Base-by-base conservation (phyloP, 2,329 filamentous ascomycete genomes). In the Sarocladium strictum region DNA sequence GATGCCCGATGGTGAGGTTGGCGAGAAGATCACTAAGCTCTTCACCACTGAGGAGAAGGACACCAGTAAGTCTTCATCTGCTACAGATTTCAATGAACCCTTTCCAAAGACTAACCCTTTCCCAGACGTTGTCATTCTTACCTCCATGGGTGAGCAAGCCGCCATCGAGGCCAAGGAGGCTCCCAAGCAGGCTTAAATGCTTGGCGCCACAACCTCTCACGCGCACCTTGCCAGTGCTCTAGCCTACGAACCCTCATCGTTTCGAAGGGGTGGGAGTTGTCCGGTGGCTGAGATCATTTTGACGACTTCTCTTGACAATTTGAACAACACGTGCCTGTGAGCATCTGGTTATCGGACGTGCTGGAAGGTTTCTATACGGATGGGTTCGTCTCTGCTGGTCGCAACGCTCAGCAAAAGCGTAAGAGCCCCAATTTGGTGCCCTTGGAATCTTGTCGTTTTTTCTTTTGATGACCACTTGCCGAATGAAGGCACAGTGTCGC, bases 101-200 rank as follows among this genome's bases (percentile, higher is more conserved):
- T n/a, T 26, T 29, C 9, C 2, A 9, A 26, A 53, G 4, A 12
- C 62, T 69, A 60, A 69, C 49, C 27, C 10, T 17, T 26, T 54
- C n/a, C 32, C n/a, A 96, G 91, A 91, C 76, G 87, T 97, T 67
- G 87, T 93, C 67, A 85, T 99, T 72, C 88, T 96, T 71, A 89
- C 90, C 67, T 85, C 94, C 72, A 99, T 99, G 94, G 89, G 89
- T 71, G 93, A 99, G 79, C 89, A 97, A 83, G 77, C 82, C 66
- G 88, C 86, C 69, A 87, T 97, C 72, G 92, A 97, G 72, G 88
- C 86, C 77, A 97, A 97, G 86, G 92, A 97, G 79, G 90, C 89
- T 74, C 85, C 89, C 73, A 64, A 64, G 58, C 59, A 62, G 58
- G 55, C 57, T 55, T 69, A 67, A 66, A 59, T 40, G 55, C 47